Evolutionary conservation across 192 early-diverging fungal species (phyloP), one percentile per base, ranked within the genome.

Genomic region (Backusella circina): DNA sequence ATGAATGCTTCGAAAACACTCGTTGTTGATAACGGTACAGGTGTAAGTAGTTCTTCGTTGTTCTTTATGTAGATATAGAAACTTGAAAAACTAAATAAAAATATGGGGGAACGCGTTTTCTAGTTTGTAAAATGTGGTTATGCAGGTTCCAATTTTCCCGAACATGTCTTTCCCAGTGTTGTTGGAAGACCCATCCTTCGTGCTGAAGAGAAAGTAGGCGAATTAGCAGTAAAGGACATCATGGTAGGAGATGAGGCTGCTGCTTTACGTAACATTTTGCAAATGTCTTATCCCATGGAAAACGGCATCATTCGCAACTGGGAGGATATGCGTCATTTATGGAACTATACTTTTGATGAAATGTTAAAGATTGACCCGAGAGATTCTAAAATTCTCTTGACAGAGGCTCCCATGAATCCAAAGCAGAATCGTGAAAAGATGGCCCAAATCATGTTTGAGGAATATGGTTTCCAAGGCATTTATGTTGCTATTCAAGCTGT

Each of bases 221-320:
- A 95, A 70, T 84, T 96, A 13, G 79, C 84, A 76, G 83, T 99
- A 57, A 95, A 95, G 81, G 97, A 99, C 83, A 95, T 99, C 75
- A 98, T 98, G 90, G 94, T 99, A 21, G 98, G 98, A 18, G 97
- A 99, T 75, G 97, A 99, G 78, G 98, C 98, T 21, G 93, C 96
- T 12, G 91, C 89, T 30, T 75, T 95, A 26, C 90, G 98, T 6
- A 88, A 90, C 30, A 92, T 93, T 73, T 89, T 99, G 13, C 92
- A 98, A 80, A 96, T 99, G 92, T 90, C 91, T 38, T 99, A 99
- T 80, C 98, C 98, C 16, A 96, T 99, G 93, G 96, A 99, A 81
- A 98, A 99, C 86, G 98, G 98, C 9, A 94, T 99, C 67, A 91
- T 99, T 64, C 85, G 90, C 75, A 95, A 98, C 88, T 99, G 97